These are phyloP conservation scores for Lepidium didymum DNA, from an alignment of 345 rosid species.

Conservation along the genomic window DNA sequence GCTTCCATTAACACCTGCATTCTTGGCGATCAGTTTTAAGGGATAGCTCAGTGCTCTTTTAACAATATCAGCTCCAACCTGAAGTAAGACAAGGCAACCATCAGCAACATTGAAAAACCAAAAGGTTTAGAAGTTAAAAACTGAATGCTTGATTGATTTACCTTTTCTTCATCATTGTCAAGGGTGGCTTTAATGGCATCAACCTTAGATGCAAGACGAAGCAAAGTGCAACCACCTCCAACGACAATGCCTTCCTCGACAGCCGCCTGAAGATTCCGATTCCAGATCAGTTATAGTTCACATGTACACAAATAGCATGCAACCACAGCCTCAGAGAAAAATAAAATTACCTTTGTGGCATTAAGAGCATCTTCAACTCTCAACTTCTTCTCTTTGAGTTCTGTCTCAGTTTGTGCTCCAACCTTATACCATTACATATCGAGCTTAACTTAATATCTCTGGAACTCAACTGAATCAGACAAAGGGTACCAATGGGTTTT, in stretches of 20 bases:
- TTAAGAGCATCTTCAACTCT: slow-evolving; percentile 99
- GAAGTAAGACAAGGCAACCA: not conserved
- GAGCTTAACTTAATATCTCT: not conserved
- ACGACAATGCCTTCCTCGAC: slow-evolving; percentile 91
- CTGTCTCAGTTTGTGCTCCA: slow-evolving; percentile 86
- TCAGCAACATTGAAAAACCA: not conserved
- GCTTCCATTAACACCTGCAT: slow-evolving; percentile 94
- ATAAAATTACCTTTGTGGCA: slow-evolving; percentile 68
- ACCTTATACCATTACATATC: slow-evolving; percentile 35
- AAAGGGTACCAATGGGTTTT: not conserved
- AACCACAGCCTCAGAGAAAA: not conserved
- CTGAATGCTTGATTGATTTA: slow-evolving; percentile 12
- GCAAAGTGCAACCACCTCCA: slow-evolving; percentile 82
- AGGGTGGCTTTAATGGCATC: slow-evolving; percentile 69
- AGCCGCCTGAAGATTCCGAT: slow-evolving; percentile 46
- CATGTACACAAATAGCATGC: not conserved
- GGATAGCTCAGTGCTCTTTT: slow-evolving; percentile 91
- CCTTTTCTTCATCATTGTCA: slow-evolving; percentile 89
- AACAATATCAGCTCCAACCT: slow-evolving; percentile 96
- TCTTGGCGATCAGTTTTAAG: slow-evolving; percentile 85
- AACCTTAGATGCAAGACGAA: slow-evolving; percentile 63
- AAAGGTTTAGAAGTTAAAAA: not conserved
- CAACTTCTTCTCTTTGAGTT: slow-evolving; percentile 91
- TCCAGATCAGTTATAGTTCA: not conserved
- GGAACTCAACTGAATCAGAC: not conserved